These are phyloP conservation scores for Metschnikowia hibisci DNA, from an alignment of 805 yeast species.

Conservation along the genomic window DNA sequence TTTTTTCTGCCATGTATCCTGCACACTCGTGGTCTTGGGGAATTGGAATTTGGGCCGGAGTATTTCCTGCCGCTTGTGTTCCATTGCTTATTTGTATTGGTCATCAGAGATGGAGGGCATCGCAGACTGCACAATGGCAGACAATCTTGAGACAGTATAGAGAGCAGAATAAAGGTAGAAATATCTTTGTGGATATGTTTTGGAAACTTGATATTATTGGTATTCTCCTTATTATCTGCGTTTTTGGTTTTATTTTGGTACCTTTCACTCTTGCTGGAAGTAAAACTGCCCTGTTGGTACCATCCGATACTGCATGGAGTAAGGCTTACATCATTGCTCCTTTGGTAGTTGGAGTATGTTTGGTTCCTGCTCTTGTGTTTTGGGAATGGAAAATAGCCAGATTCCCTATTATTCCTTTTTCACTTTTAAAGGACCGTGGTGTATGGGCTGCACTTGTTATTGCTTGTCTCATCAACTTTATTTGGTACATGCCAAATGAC, in stretches of 20 bases:
- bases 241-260: conserved; percentile 60
- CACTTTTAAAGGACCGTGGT: conserved; percentile 61
- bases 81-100: conserved; percentile 53
- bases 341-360: conserved; percentile 58
- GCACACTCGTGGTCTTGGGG: conserved; percentile 63
- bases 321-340: conserved; percentile 64
- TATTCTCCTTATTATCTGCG: conserved; percentile 48
- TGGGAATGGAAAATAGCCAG: conserved; percentile 58
- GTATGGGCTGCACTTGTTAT: conserved; percentile 67
- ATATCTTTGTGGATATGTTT: conserved; percentile 36
- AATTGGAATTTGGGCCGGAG: conserved; percentile 77
- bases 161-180: conserved; percentile 18
- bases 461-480: conserved; percentile 55
- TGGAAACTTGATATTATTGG: conserved; percentile 70
- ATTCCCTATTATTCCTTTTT: conserved; percentile 61
- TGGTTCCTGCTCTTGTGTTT: conserved; percentile 53
- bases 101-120: conserved; percentile 55
- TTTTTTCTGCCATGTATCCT: conserved; percentile 38
- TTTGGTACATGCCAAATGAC: conserved; percentile 67
- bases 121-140: conserved; percentile 49
- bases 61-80: conserved; percentile 61
- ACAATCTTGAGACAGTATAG: conserved; percentile 38
- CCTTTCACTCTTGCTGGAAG: conserved; percentile 73
- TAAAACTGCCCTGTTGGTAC: conserved; percentile 15
- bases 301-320: conserved; percentile 46